Evolutionary conservation across 306 rosid species (phyloP).

Genomic region (Cicer yamashitae): DNA sequence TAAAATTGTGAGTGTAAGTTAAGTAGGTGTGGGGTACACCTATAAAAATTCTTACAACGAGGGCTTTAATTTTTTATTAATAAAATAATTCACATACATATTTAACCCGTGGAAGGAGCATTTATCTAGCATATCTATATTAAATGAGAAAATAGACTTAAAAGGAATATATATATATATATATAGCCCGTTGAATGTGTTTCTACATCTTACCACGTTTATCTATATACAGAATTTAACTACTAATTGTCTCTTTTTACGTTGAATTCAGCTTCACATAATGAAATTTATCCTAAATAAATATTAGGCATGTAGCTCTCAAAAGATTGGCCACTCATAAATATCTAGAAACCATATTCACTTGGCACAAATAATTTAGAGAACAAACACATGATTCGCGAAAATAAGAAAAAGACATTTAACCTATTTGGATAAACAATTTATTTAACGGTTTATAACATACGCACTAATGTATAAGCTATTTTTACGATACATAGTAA

Average conservation of each 20-base stretch:
- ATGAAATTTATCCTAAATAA: not conserved
- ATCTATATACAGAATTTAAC: constrained; percentile 3
- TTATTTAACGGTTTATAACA: no score
- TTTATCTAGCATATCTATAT: no score
- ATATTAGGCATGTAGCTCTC: not conserved
- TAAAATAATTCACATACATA: no score
- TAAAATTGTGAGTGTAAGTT: no score
- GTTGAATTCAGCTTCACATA: constrained; percentile 13
- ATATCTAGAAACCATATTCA: not conserved
- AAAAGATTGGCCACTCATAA: not conserved
- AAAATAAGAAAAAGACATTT: not conserved
- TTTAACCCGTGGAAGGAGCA: no score
- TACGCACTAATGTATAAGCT: no score
- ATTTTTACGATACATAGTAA: no score
- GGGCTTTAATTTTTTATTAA: no score
- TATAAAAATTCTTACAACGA: no score
- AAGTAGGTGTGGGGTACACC: no score
- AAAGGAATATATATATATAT: not conserved
- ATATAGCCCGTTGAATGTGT: not conserved
- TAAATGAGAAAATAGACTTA: not conserved
- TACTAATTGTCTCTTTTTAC: constrained; percentile 1
- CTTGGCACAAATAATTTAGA: not conserved
- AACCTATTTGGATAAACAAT: no score
- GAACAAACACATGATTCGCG: no score
- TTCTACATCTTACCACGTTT: constrained; percentile 16